Evolutionary conservation across 2,329 filamentous ascomycete species (phyloP), one percentile per base, ranked within the genome.

Genomic region (Dothistroma pini): DNA sequence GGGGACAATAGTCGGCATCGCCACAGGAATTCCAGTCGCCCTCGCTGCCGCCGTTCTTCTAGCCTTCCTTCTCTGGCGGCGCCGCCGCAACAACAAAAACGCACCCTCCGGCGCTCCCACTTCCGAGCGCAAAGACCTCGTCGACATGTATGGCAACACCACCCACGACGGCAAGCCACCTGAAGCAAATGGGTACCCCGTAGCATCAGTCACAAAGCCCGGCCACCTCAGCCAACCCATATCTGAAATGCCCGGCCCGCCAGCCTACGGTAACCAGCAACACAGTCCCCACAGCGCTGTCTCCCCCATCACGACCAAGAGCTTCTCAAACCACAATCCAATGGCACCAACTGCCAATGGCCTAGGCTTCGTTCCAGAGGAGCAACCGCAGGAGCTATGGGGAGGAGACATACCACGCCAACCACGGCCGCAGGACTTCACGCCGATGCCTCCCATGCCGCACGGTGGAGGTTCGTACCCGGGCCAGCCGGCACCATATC

Each of bases 101-200:
- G 35, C 38, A 31, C 48, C 56, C 16, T 32, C 6, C 31, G 41
- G 53, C 21, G 19, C 51, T 32, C 21, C 48, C 32, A 31, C 49
- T 12, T 41, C 47, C 21, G 49, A 48, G 10, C 48, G 54, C 10
- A 25, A 54, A 19, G 54, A 57, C 16, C 35, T 61, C 16, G 31
- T 53, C 11, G 50, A 57, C 59, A 61, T 61, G 59, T 61, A 61
- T 29, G 48, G 22, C 48, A 41, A 53, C 19, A 38, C 54, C 10
- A 54, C 38, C 12, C 54, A 11, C 22, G 21, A 25, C 35, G 55
- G 50, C 31, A 41, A n/a, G 22, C 48, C 54, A 31, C 54, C 59
- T 14, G 49, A 51, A 31, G 55, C 49, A 14, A 52, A 56, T 32
- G 51, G 51, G 11, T 51, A 41, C 21, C 52, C 51, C 4, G 57